phyloP scores from a whole-genome alignment of 352 stramenopile genomes.

The Lagenidium sp. region DNA sequence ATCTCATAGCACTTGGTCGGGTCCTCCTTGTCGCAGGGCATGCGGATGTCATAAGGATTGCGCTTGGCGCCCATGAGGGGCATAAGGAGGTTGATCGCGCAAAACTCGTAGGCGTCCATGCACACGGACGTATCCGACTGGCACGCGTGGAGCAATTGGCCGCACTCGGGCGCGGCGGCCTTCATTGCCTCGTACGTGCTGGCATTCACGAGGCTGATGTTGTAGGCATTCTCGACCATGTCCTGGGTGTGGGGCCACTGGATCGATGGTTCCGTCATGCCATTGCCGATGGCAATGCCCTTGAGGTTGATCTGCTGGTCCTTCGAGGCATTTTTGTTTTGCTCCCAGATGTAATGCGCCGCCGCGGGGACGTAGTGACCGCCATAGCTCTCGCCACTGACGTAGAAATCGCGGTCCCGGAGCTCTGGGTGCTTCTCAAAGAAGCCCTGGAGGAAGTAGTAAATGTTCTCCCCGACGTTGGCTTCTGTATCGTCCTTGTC shows the following conservation, averaged over 20 bases:
- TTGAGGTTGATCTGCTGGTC: slow-evolving; percentile 30
- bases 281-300: slow-evolving; percentile 55
- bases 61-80: slow-evolving; percentile 29
- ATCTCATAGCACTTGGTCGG: slow-evolving; percentile 47
- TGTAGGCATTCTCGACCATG: slow-evolving; percentile 67
- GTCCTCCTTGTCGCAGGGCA: slow-evolving; percentile 20
- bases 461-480: slow-evolving; percentile 53
- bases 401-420: slow-evolving; percentile 39
- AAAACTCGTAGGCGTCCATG: slow-evolving; percentile 27
- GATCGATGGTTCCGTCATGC: slow-evolving; percentile 32
- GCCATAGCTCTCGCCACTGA: slow-evolving; percentile 62
- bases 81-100: slow-evolving; percentile 20
- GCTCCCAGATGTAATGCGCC: slow-evolving; percentile 29
- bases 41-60: slow-evolving; percentile 63
- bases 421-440: slow-evolving; percentile 42
- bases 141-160: slow-evolving; percentile 23
- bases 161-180: slow-evolving; percentile 20
- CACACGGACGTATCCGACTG: slow-evolving; percentile 22
- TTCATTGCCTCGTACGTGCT: slow-evolving; percentile 25
- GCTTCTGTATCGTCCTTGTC: slow-evolving; percentile 29
- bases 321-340: slow-evolving; percentile 24
- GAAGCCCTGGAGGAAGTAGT: slow-evolving; percentile 56
- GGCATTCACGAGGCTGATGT: slow-evolving; percentile 40
- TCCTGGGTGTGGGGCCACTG: slow-evolving; percentile 39
- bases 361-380: slow-evolving; percentile 53